Evolutionary conservation across 331 rosid genomes (phyloP).

Genomic region (Rosa hybrid): DNA sequence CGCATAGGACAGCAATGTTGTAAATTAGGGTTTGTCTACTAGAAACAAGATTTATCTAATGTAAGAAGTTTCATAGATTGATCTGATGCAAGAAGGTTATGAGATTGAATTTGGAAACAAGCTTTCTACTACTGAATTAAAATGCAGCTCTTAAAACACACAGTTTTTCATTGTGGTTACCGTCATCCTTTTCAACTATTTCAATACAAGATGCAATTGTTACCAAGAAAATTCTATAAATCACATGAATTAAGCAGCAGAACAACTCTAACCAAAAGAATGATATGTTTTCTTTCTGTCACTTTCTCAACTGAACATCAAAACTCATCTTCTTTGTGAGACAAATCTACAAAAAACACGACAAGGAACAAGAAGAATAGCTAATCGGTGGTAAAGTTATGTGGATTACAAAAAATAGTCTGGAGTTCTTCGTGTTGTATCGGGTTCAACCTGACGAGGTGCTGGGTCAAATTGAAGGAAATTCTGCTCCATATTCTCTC

Average conservation of each 20-base stretch:
- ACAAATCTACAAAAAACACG: slow-evolving; percentile 34
- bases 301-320: slow-evolving; percentile 27
- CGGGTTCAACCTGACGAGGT: slow-evolving; percentile 43
- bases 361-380: slow-evolving; percentile 28
- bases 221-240: slow-evolving; percentile 23
- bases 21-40: not conserved
- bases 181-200: slow-evolving; percentile 10
- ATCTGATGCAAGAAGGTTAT: not conserved
- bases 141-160: slow-evolving; percentile 17
- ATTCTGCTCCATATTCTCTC: slow-evolving; percentile 46
- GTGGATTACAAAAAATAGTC: slow-evolving; percentile 46
- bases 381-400: slow-evolving; percentile 15
- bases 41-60: not conserved
- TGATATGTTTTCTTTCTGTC: slow-evolving; percentile 16
- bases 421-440: slow-evolving; percentile 37
- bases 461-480: slow-evolving; percentile 46
- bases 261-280: slow-evolving; percentile 35
- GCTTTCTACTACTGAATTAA: not conserved
- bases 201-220: slow-evolving; percentile 20
- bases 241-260: slow-evolving; percentile 22
- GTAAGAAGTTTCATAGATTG: not conserved
- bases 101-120: not conserved
- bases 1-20: not conserved
- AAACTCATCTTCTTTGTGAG: slow-evolving; percentile 35
- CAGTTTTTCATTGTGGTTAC: slow-evolving; percentile 15